Evolutionary conservation across 257 asterid genomes (phyloP).

Genomic region (Solanum pennellii): DNA sequence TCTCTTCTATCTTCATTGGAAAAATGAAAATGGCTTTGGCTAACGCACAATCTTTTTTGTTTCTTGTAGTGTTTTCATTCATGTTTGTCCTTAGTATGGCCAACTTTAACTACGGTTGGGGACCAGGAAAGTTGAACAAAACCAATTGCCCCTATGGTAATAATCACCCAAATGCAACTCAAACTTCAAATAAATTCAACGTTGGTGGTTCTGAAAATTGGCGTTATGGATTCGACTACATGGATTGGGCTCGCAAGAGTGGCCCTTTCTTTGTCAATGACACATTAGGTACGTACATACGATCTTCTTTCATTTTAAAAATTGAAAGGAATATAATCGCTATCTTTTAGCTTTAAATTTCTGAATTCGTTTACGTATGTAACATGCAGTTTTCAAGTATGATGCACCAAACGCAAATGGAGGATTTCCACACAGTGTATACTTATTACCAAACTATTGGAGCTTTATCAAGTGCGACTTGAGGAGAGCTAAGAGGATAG

Average conservation of each 20-base stretch:
- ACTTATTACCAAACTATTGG: slow-evolving; percentile 39
- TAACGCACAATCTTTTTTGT: not conserved
- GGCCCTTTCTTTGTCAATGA: slow-evolving; percentile 60
- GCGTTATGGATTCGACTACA: slow-evolving; percentile 62
- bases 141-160: slow-evolving; percentile 20
- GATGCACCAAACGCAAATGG: slow-evolving; percentile 55
- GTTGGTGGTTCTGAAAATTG: slow-evolving; percentile 59
- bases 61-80: slow-evolving; percentile 2
- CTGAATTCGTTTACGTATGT: not conserved
- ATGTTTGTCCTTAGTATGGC: not conserved
- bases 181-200: slow-evolving; percentile 16
- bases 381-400: slow-evolving; percentile 34
- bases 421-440: slow-evolving; percentile 48
- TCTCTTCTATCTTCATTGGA: not conserved
- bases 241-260: slow-evolving; percentile 48
- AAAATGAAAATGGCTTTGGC: slow-evolving; percentile 10
- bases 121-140: not conserved
- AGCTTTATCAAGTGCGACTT: slow-evolving; percentile 57
- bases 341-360: not conserved
- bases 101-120: slow-evolving; percentile 27
- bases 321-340: no score
- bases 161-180: slow-evolving; percentile 17
- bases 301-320: not conserved
- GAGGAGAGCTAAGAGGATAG: slow-evolving; percentile 38
- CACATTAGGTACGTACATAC: slow-evolving; percentile 31